Base-by-base conservation (phyloP, 2,329 filamentous ascomycete genomes). In the Penicillium corylophilum region DNA sequence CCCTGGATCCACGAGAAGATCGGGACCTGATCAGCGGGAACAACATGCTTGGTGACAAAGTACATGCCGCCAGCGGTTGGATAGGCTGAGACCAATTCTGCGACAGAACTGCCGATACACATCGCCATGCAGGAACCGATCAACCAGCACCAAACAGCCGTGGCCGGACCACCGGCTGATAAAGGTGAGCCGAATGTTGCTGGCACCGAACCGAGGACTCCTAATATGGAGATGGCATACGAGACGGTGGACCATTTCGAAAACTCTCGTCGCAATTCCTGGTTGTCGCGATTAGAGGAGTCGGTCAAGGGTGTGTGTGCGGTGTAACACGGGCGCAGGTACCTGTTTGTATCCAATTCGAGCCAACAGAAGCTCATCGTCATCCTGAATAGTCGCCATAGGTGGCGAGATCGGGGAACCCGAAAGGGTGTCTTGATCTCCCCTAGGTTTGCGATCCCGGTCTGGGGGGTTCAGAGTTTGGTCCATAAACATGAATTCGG, bases 21-120 rank as follows among this genome's bases (percentile, higher is more conserved):
- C 2, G 84, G 79, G 26, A 85, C 82, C 63, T 84, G 79, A 49
- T 83, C 76, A 15, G 75, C 71, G 8, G 83, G 83, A 2, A 86
- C 82, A 29, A 86, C 82, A 63, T 84, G 79, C 61, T 86, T 86
- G 9, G 82, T 84, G 29, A 85, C 82, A 64, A 85, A 87, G 67
- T 86, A 86, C 82, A 87, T 86, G 2, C 84, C 84, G 18, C 83
- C 83, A 2, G 83, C 83, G 2, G 84, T 87, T 29, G 84, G 84
- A 69, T 86, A 86, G 28, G 83, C 83, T 7, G 83, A 86, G 24
- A 86, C 82, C 46, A 86, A 69, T 67, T 86, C 83, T 39, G 83
- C 79, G n/a, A 86, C 83, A 51, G 82, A 85, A 58, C 79, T 82
- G 13, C 82, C 82, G 60, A 86, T 86, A 56, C 81, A 82, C 65